Percentiles rank a stretch among this genome's conserved stretches.
Conservation (phyloP, 306 rosid genomes). For the Cyclanthera cordifolia region DNA sequence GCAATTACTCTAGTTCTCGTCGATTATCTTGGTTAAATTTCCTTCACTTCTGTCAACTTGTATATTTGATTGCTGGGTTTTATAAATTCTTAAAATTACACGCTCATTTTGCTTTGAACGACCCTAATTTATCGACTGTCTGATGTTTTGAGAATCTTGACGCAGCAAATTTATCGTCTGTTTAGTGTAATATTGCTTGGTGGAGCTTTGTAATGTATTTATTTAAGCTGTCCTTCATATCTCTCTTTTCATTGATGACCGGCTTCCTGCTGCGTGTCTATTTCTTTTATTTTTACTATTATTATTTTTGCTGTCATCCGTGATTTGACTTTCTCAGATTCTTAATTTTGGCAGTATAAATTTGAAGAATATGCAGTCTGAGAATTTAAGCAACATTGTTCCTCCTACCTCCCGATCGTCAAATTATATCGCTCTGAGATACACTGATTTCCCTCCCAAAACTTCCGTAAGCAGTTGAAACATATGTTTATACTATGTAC, state of each 20-base stretch:
- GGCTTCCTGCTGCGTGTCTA: conserved; percentile 13
- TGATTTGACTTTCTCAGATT: conserved; percentile 66
- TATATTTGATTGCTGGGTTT: neutral
- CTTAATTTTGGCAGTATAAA: conserved; percentile 89
- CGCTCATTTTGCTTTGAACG: neutral
- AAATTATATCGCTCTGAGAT: conserved; percentile 84
- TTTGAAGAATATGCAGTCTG: conserved; percentile 84
- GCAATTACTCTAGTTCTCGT: conserved; percentile 9
- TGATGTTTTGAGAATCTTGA: neutral
- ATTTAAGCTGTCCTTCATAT: neutral
- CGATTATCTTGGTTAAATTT: conserved; percentile 7
- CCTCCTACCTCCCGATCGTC: conserved; percentile 86
- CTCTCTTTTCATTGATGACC: conserved; percentile 1
- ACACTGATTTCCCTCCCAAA: conserved; percentile 33
- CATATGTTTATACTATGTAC: conserved; percentile 3
- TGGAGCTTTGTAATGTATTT: neutral
- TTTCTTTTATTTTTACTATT: neutral
- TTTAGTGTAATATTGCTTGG: neutral
- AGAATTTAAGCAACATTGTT: conserved; percentile 53
- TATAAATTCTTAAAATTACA: neutral
- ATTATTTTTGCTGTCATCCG: conserved; percentile 16
- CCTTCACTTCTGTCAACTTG: neutral
- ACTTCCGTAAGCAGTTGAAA: conserved; percentile 36
- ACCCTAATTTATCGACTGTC: neutral
- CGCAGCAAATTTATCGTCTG: neutral